Conservation (phyloP, 148 eudicot genomes). For the Simmondsia chinensis region DNA sequence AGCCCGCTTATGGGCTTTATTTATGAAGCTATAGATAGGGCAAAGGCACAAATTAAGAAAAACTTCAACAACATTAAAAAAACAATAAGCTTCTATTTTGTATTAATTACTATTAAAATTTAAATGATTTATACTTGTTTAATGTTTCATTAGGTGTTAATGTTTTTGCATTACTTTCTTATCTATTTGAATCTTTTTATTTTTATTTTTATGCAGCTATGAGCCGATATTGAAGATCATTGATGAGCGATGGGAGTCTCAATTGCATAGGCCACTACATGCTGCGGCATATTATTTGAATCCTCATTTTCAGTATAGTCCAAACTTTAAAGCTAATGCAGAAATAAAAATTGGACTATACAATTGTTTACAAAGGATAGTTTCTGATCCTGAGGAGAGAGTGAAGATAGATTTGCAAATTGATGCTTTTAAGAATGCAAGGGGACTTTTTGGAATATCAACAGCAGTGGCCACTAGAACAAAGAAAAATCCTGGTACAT, state of each 20-base stretch:
- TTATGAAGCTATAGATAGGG: too few species aligned
- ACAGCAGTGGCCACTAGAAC: neutral
- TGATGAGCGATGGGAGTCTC: slow-evolving; percentile 1
- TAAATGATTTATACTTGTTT: too few species aligned
- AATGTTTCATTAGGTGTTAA: too few species aligned
- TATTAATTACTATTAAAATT: too few species aligned
- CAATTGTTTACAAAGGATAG: slow-evolving; percentile 3
- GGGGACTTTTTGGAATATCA: slow-evolving; percentile 2
- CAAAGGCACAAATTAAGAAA: neutral
- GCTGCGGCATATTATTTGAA: neutral
- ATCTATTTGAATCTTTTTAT: too few species aligned
- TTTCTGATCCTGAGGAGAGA: neutral
- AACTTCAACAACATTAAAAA: neutral
- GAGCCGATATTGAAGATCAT: neutral
- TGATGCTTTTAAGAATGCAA: neutral
- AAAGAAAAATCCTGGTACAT: neutral
- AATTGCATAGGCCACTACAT: slow-evolving; percentile 1
- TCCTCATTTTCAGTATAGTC: neutral
- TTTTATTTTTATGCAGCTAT: too few species aligned
- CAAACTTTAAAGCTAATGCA: neutral
- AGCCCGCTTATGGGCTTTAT: neutral
- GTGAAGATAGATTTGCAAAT: slow-evolving; percentile 5
- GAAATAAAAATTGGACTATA: slow-evolving; percentile 3
- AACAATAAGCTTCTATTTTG: neutral
- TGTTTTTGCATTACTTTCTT: too few species aligned